Base-by-base conservation (phyloP, 495 filamentous ascomycete genomes). In the Talaromyces wortmannii region DNA sequence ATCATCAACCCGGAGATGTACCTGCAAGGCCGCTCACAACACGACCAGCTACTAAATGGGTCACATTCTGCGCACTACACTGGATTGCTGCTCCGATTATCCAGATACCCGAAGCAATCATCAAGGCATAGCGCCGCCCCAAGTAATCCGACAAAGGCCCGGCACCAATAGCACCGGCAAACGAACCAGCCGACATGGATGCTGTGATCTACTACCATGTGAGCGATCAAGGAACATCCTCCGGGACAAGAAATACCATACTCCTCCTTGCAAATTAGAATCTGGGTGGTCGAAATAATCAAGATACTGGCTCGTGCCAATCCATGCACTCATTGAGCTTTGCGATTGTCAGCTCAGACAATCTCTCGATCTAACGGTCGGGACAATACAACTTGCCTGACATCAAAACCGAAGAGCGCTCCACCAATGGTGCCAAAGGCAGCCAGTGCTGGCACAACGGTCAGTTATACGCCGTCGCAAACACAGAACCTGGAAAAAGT, bases 61-160 rank as follows among this genome's bases (percentile, higher is more conserved):
- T 83, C 8, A 79, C 67, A 53, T 80, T 79, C 44, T 82, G 79
- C 13, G 76, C 79, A 18, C 82, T 72, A 48, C 82, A 82, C 66
- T 90, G 86, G 13, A 90, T 68, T 15, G 84, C 74, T 0, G 87
- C 86, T 4, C 87, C 87, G 40, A 83, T 68, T 18, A 91, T 75
- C 87, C 87, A 90, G 60, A 81, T 83, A 7, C 88, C 45, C 57
- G 83, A 89, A 10, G 84, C 83, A 53, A 85, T 73, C 68, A 84
- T 76, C 46, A 89, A 76, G 32, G 86, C 65, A 51, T 83, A 79
- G 13, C 84, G 79, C 36, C 87, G 83, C 5, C 87, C 85, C 42
- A 81, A 70, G 56, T 73, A 78, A 68, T 91, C 83, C 1, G 86
- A 87, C 7, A 89, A 63, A 49, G 78, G 81, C 6, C 86, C 86